Conservation (phyloP, 805 yeast genomes). For the Zygosaccharomyces pseudorouxii region DNA sequence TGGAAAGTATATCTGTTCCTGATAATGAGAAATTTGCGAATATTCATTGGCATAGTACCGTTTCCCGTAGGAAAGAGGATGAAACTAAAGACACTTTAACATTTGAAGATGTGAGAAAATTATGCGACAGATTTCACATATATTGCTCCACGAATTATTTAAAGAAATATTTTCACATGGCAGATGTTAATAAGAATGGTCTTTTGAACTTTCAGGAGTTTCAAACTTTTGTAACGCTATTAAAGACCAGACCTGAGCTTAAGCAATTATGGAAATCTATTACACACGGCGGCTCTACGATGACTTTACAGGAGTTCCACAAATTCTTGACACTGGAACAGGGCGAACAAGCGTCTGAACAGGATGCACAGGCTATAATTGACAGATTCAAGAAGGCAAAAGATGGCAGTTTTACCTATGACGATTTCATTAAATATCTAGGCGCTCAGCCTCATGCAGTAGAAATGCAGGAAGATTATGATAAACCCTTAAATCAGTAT, state of each 20-base stretch:
- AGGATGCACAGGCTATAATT: slow-evolving; percentile 36
- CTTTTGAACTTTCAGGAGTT: slow-evolving; percentile 68
- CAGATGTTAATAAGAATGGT: slow-evolving; percentile 47
- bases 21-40: slow-evolving; percentile 54
- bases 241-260: slow-evolving; percentile 66
- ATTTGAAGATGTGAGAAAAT: slow-evolving; percentile 62
- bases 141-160: slow-evolving; percentile 53
- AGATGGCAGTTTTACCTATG: slow-evolving; percentile 15
- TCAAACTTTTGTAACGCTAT: slow-evolving; percentile 61
- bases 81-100: slow-evolving; percentile 40
- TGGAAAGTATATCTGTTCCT: slow-evolving; percentile 58
- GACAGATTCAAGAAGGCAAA: slow-evolving; percentile 32
- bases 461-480: slow-evolving; percentile 35
- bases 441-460: slow-evolving; percentile 30
- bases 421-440: slow-evolving; percentile 30
- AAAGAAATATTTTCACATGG: slow-evolving; percentile 45
- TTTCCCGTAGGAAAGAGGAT: slow-evolving; percentile 35
- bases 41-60: slow-evolving; percentile 57
- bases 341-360: slow-evolving; percentile 37
- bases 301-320: slow-evolving; percentile 35
- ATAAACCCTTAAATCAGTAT: slow-evolving; percentile 76
- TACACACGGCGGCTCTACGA: slow-evolving; percentile 18
- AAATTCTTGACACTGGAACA: slow-evolving; percentile 49
- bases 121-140: slow-evolving; percentile 66
- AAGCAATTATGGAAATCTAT: slow-evolving; percentile 42